Base-by-base conservation (phyloP, 192 early-diverging fungal species). In the Lunasporangiospora selenospora region DNA sequence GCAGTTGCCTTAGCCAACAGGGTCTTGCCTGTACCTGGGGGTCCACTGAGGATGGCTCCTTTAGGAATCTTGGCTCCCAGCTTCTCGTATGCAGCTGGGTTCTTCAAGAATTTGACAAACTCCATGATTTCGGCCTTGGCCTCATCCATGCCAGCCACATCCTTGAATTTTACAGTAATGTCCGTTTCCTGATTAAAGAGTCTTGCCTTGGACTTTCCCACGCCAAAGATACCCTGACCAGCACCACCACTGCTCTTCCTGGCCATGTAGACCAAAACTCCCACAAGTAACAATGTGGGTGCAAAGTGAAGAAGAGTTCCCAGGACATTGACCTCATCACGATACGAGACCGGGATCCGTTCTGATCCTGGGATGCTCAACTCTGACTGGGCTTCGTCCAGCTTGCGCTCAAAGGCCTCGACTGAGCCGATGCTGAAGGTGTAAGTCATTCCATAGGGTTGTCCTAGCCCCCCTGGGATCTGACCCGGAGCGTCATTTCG, bases 91-190 rank as follows among this genome's bases (percentile, higher is more conserved):
- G 81, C 75, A 37, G 77, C 86, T 26, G 97, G 97, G 73, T 98
- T 89, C 80, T 99, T 99, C 48, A 99, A 77, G 77, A 99, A 99
- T 80, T 98, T 97, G 59, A 99, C 98, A 92, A 99, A 99, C 85
- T 99, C 98, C 98, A 99, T 99, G 46, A 99, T 99, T 80, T 99
- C 98, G 63, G 95, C 93, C 84, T 99, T 99, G 38, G 96, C 98
- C 73, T 99, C 98, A 79, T 99, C 96, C 79, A 95, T 94, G 13
- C 98, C 98, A 13, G 98, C 98, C 4, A 99, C 96, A 76, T 99
- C 97, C 85, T 97, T 98, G 75, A 99, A 99, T 65, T 97, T 97
- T 29, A 99, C 93, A 54, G 93, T 87, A 48, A 99, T 91, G 40
- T 96, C 93, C 1, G 90, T 93, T 77, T 99, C 96, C 73, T 96